A percentile compares a stretch with the other conserved stretches of the same genome.
These are phyloP conservation scores for Pyropia haitanensis DNA, from an alignment of 23 red algal genomes.

Conservation along the genomic window DNA sequence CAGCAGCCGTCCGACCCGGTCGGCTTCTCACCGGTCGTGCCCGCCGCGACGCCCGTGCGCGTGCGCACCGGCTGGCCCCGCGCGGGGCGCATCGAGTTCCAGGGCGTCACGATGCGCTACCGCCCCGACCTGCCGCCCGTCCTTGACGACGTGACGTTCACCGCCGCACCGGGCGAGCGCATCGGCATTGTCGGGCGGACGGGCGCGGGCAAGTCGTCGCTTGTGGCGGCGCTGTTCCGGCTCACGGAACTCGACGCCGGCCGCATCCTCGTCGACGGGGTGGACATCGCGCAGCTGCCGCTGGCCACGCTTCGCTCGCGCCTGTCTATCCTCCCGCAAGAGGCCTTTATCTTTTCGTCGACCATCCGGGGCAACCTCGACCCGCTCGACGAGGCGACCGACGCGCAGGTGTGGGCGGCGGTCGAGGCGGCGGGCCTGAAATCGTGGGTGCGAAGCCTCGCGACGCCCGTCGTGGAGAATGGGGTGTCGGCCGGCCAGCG, in stretches of 20 bases:
- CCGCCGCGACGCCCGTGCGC: conserved; percentile 9
- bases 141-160: conserved; percentile 49
- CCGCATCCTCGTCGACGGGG: conserved; percentile 59
- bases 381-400: conserved; percentile 55
- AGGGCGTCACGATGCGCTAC: conserved; percentile 72
- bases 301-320: conserved; percentile 50
- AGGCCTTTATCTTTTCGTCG: conserved; percentile 71
- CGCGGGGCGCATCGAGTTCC: conserved; percentile 43
- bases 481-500: conserved; percentile 72
- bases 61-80: conserved; percentile 42
- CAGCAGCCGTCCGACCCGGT: too few species aligned
- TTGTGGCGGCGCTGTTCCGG: conserved; percentile 61
- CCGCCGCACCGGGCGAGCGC: conserved; percentile 45
- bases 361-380: conserved; percentile 83
- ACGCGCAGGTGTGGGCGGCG: conserved; percentile 47
- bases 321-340: conserved; percentile 82
- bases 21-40: background rate
- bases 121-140: conserved; percentile 44
- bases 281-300: conserved; percentile 40
- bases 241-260: conserved; percentile 51
- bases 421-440: conserved; percentile 41
- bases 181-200: conserved; percentile 85
- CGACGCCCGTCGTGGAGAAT: conserved; percentile 5
- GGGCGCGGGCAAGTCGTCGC: conserved; percentile 78
- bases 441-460: background rate